Evolutionary conservation across 2,329 filamentous ascomycete genomes (phyloP).

Genomic region (Furcasterigmium furcatum): DNA sequence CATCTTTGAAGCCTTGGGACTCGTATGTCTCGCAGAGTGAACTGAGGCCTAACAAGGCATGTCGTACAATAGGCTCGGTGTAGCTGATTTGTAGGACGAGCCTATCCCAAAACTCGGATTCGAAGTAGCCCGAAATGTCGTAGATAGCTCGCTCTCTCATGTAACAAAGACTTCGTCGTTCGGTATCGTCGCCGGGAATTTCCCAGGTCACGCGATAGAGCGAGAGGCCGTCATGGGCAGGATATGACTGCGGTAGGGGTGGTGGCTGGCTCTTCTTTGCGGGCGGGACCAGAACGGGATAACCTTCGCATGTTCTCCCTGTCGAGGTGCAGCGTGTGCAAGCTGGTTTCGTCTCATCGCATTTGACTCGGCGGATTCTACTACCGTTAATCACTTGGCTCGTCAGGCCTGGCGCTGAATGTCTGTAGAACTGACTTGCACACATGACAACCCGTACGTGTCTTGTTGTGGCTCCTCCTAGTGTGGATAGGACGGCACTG

Average conservation of each 20-base stretch:
- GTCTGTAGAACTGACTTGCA: not conserved
- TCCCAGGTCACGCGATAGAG: not conserved
- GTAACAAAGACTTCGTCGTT: not conserved
- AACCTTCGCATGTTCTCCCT: not conserved
- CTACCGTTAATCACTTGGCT: not conserved
- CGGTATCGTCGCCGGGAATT: not conserved
- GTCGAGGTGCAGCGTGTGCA: not conserved
- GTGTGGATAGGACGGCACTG: not conserved
- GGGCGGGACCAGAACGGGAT: not conserved
- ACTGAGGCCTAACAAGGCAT: slow-evolving; percentile 35
- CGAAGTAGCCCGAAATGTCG: not conserved
- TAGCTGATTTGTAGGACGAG: not conserved
- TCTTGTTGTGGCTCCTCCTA: not conserved
- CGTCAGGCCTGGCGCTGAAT: not conserved
- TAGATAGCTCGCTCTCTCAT: not conserved
- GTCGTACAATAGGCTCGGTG: slow-evolving; percentile 27
- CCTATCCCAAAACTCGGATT: not conserved
- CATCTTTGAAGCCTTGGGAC: not conserved
- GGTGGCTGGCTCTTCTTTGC: not conserved
- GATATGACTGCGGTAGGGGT: not conserved
- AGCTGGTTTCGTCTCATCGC: not conserved
- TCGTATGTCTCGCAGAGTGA: slow-evolving; percentile 30
- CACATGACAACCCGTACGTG: not conserved
- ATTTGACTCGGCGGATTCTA: not conserved
- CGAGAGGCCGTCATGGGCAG: not conserved